Base-by-base conservation (phyloP, 2,329 filamentous ascomycete species). In the Plenodomus biglobosus region DNA sequence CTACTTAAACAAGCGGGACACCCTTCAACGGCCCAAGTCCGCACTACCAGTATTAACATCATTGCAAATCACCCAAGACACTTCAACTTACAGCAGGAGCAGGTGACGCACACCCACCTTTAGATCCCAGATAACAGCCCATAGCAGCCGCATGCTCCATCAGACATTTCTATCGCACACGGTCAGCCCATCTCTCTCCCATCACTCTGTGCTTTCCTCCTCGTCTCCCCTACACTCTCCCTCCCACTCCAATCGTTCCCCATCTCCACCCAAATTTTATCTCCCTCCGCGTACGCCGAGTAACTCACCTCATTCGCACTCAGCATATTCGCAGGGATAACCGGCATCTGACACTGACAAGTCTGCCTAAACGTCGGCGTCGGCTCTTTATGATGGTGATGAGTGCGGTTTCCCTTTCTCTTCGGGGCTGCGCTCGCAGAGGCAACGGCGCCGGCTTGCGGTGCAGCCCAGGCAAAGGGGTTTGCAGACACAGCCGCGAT, bases 281-380 rank as follows among this genome's bases (percentile, higher is more conserved):
- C 10, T 24, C 22, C 10, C 22, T 24, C 32, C 13, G 13, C 4
- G 13, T 5, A 36, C 32, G 7, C 32, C 15, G 17, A 41, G 11
- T 22, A 36, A 6, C 11, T 54, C 20, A 66, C 61, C 55, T 69
- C 63, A 8, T 56, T 54, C 13, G 47, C 44, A 18, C 44, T 58
- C 37, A 69, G 51, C 48, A 60, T 27, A 39, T 64, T 55, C 27
- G 55, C 45, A 1, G 65, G 65, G 11, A 69, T 50, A 24, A 69
- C 48, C 1, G 65, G 61, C 44, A 56, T 56, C 8, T 44, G 18
- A 39, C 64, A 69, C 10, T 64, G 49, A 40, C 65, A 69, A 11
- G 30, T 19, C 13, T 40, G 18, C 37, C 61, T 62, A 48, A 69
- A 69, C 1, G 51, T 58, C 2, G 65, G 65, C 6, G 61, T 66